Percentiles rank a stretch among this genome's conserved stretches.
phyloP scores from a whole-genome alignment of 192 early-diverging fungal genomes.

The Mortierella antarctica region DNA sequence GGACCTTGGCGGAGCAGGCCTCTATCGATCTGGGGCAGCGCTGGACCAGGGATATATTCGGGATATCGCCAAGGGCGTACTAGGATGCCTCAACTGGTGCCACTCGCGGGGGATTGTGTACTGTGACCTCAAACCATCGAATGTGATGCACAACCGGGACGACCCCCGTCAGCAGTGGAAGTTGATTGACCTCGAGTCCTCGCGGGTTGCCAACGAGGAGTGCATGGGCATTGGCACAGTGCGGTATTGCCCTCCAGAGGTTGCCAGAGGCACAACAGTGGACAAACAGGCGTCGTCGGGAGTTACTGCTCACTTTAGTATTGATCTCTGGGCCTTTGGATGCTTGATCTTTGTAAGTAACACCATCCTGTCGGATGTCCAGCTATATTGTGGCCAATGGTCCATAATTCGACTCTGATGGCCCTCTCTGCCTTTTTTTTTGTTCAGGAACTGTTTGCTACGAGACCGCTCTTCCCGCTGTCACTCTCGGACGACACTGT shows the following conservation, averaged over 20 bases:
- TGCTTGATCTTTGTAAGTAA: slow-evolving; percentile 61
- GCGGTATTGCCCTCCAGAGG: slow-evolving; percentile 63
- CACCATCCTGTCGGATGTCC: background rate
- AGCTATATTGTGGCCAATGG: background rate
- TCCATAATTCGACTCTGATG: background rate
- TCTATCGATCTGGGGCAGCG: slow-evolving; percentile 29
- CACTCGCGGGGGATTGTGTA: slow-evolving; percentile 60
- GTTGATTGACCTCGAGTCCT: slow-evolving; percentile 63
- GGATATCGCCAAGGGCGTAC: slow-evolving; percentile 53
- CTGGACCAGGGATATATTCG: slow-evolving; percentile 34
- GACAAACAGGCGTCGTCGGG: slow-evolving; percentile 57
- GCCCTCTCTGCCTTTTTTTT: background rate
- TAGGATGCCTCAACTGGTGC: slow-evolving; percentile 57
- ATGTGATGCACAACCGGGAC: slow-evolving; percentile 59
- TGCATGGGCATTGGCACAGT: slow-evolving; percentile 61
- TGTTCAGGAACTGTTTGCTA: slow-evolving; percentile 58
- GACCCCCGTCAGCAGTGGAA: slow-evolving; percentile 56
- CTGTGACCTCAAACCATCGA: slow-evolving; percentile 66
- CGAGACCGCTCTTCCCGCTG: slow-evolving; percentile 54
- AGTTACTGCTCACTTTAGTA: slow-evolving; percentile 58
- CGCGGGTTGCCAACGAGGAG: slow-evolving; percentile 57
- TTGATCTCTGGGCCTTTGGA: slow-evolving; percentile 64
- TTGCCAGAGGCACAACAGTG: slow-evolving; percentile 58
- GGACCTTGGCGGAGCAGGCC: slow-evolving; percentile 31
- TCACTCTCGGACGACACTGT: slow-evolving; percentile 60